A percentile compares a stretch with the other conserved stretches of the same genome.
Conservation (phyloP, 176 grass and related monocot species). For the Eragrostis nindensis region DNA sequence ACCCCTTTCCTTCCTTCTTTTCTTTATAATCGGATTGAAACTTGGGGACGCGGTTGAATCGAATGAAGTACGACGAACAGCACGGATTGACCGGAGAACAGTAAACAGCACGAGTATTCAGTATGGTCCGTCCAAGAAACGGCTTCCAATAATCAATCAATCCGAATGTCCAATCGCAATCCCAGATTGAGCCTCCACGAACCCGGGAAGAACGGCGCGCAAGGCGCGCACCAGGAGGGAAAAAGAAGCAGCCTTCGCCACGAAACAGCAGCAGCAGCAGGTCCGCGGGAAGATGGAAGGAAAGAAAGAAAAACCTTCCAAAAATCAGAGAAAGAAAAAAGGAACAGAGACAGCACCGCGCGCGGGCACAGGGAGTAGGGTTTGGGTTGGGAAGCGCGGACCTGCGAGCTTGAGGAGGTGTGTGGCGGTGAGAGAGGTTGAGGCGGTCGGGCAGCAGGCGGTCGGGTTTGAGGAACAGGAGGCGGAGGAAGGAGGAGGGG, state of each 20-base stretch:
- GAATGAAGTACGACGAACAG: neutral
- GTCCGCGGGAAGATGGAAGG: neutral
- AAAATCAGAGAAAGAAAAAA: neutral
- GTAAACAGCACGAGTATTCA: neutral
- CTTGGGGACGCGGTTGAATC: neutral
- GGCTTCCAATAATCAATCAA: neutral
- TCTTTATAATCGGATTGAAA: no score
- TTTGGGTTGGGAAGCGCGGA: neutral
- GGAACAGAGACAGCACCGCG: neutral
- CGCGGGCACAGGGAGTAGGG: neutral
- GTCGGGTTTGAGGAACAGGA: slow-evolving; percentile 5
- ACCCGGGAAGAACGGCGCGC: neutral
- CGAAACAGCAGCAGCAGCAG: neutral
- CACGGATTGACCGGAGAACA: neutral
- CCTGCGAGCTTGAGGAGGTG: neutral
- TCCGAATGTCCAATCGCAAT: neutral
- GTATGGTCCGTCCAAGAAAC: neutral
- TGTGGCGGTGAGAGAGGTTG: no score
- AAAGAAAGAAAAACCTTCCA: neutral
- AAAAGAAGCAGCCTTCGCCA: neutral
- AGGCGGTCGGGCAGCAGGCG: no score
- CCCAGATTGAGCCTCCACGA: neutral
- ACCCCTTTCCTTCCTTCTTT: no score
- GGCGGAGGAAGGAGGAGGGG: no score
- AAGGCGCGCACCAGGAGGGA: neutral